Percentiles rank a stretch among this genome's conserved stretches.
Conservation (phyloP, 495 filamentous ascomycete species). For the Penicillium nucicola region DNA sequence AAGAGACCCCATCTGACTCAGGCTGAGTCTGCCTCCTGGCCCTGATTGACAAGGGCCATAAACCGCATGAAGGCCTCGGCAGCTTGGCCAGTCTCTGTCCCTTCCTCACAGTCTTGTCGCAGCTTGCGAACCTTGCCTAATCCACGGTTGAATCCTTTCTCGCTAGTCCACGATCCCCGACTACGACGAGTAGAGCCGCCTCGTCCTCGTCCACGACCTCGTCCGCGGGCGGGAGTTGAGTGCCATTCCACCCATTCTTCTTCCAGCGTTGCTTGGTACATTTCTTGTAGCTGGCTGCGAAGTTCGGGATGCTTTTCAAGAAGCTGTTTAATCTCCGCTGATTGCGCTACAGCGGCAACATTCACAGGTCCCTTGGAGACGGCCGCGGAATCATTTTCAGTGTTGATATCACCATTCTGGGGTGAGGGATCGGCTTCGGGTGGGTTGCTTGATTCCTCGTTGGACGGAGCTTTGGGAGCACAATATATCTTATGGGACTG, state of each 20-base stretch:
- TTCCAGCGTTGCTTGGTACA: conserved; percentile 50
- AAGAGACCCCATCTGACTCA: neutral
- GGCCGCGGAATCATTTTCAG: neutral
- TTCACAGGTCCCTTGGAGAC: neutral
- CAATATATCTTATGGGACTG: conserved; percentile 58
- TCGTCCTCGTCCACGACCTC: conserved; percentile 43
- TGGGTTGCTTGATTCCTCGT: conserved; percentile 30
- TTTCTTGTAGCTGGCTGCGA: conserved; percentile 44
- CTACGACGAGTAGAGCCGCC: conserved; percentile 29
- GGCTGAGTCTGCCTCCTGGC: conserved; percentile 2
- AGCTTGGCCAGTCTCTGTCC: conserved; percentile 27
- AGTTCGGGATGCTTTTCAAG: conserved; percentile 53
- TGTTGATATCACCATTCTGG: conserved; percentile 8
- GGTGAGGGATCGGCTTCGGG: conserved; percentile 8
- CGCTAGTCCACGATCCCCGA: conserved; percentile 40
- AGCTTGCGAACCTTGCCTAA: conserved; percentile 39
- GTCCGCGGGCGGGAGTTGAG: conserved; percentile 16
- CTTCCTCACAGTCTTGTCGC: conserved; percentile 39
- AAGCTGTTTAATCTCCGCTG: conserved; percentile 46
- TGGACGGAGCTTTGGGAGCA: conserved; percentile 32
- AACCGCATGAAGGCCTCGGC: conserved; percentile 44
- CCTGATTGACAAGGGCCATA: conserved; percentile 33
- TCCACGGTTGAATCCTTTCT: conserved; percentile 46
- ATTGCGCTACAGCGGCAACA: conserved; percentile 25
- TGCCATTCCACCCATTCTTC: conserved; percentile 40